phyloP scores from a whole-genome alignment of 257 asterid genomes.

The Gentiana macrophylla region DNA sequence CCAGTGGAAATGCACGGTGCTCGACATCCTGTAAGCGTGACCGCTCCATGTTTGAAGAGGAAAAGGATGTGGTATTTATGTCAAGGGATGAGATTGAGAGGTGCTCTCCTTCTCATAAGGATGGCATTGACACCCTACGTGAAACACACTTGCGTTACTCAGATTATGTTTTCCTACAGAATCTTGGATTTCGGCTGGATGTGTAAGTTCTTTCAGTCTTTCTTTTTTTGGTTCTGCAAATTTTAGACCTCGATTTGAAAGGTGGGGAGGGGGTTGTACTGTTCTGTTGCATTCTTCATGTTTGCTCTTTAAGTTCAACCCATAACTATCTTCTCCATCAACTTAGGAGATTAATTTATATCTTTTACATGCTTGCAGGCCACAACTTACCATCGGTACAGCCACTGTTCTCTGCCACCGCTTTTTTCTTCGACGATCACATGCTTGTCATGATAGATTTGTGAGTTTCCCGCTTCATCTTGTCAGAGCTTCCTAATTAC shows the following conservation, averaged over 20 bases:
- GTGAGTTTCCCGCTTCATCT: slow-evolving; percentile 31
- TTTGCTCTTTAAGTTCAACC: background rate
- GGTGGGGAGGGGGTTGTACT: too few relatives aligned
- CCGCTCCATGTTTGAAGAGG: slow-evolving; percentile 67
- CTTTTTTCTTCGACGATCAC: slow-evolving; percentile 81
- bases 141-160: slow-evolving; percentile 87
- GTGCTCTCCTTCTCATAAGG: slow-evolving; percentile 89
- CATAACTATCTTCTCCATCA: too few relatives aligned
- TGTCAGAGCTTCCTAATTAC: too few relatives aligned
- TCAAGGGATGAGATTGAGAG: slow-evolving; percentile 88
- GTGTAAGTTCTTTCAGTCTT: slow-evolving; percentile 38
- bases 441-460: slow-evolving; percentile 93
- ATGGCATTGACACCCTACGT: slow-evolving; percentile 70
- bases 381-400: slow-evolving; percentile 89
- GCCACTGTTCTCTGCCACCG: slow-evolving; percentile 97
- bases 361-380: slow-evolving; percentile 37
- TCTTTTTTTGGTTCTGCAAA: background rate
- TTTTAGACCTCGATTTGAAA: too few relatives aligned
- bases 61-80: slow-evolving; percentile 44
- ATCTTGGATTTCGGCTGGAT: slow-evolving; percentile 76
- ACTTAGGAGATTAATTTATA: too few relatives aligned
- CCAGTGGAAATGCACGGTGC: slow-evolving; percentile 21
- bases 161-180: slow-evolving; percentile 84
- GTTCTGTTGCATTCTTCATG: too few relatives aligned
- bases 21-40: slow-evolving; percentile 47